Evolutionary conservation across 257 asterid species (phyloP), one percentile per base, ranked within the genome.

Genomic region (Orobanche coerulescens): DNA sequence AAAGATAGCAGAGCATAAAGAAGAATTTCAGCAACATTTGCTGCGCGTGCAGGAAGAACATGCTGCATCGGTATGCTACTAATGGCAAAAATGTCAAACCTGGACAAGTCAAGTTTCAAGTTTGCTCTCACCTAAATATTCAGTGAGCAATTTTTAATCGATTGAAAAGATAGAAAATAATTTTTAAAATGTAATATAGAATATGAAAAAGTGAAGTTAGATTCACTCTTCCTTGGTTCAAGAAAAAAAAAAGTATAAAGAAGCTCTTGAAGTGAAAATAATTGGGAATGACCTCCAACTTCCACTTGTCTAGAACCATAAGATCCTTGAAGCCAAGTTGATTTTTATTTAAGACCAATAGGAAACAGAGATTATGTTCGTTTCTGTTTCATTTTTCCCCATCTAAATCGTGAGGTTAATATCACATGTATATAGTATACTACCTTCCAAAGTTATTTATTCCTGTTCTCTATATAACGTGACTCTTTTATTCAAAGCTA

Each of bases 1-100:
- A 71, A 79, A 83, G 79, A 81, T 88, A 68, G 82, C 79, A 59
- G 90, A 80, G 61, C 64, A 50, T 79, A 76, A 81, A 73, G 90
- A 84, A 79, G 95, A 88, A 72, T 84, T 89, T 46, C 69, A 61
- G 63, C 82, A 83, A 75, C 64, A 80, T 61, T 66, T 89, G 84
- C 36, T 78, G 70, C 78, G 68, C 71, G 73, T 86, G 67, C 84
- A 83, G 77, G 94, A 86, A 64, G 94, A 93, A 80, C 86, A 89
- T 77, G 91, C 88, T 75, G 75, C 79, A 58, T 30, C 70, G 84
- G 99, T 93, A 86, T 62, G 89, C 62, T 42, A 5, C 64, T 54
- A 20, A 42, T 36, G 33, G 31, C 16, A 62, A 47, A 42, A 37
- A 60, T 58, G 63, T 51, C 51, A 36, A 66, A 62, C 68, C 63